Evolutionary conservation across 495 filamentous ascomycete species (phyloP).

Genomic region (Gamarada debralockiae): DNA sequence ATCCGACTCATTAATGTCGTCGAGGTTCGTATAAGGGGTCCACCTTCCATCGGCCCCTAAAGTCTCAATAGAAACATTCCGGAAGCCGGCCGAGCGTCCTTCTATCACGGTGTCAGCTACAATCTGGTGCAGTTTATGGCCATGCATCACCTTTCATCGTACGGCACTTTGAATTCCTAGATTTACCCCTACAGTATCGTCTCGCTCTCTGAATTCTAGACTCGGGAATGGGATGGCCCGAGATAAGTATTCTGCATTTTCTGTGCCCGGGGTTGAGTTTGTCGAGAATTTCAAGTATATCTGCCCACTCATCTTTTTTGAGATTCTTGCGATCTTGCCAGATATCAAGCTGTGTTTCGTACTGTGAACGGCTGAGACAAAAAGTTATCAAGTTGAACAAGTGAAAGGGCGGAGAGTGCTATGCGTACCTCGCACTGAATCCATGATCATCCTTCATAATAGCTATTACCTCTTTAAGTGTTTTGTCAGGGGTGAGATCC

Average conservation of each 20-base stretch:
- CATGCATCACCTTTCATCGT: neutral
- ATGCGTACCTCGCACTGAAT: slow-evolving; percentile 3
- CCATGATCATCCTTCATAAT: slow-evolving; percentile 1
- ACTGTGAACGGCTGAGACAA: neutral
- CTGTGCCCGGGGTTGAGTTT: neutral
- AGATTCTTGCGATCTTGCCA: slow-evolving; percentile 1
- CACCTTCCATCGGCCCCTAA: too few relatives aligned
- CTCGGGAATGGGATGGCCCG: too few relatives aligned
- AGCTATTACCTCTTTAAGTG: neutral
- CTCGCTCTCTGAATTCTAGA: neutral
- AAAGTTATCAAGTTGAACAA: neutral
- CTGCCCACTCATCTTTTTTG: neutral
- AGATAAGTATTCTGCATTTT: too few relatives aligned
- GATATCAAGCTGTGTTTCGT: slow-evolving; percentile 3
- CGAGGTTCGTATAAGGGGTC: too few relatives aligned
- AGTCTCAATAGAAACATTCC: too few relatives aligned
- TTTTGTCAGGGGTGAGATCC: neutral
- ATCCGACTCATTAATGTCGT: neutral
- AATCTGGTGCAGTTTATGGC: neutral
- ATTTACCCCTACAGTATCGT: neutral
- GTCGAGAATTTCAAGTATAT: neutral
- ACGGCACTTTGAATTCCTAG: neutral
- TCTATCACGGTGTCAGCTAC: neutral
- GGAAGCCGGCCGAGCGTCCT: too few relatives aligned
- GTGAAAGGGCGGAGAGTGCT: neutral